A percentile compares a stretch with the other conserved stretches of the same genome.
Conservation (phyloP, 2,329 filamentous ascomycete genomes). For the Ascochyta koolunga region DNA sequence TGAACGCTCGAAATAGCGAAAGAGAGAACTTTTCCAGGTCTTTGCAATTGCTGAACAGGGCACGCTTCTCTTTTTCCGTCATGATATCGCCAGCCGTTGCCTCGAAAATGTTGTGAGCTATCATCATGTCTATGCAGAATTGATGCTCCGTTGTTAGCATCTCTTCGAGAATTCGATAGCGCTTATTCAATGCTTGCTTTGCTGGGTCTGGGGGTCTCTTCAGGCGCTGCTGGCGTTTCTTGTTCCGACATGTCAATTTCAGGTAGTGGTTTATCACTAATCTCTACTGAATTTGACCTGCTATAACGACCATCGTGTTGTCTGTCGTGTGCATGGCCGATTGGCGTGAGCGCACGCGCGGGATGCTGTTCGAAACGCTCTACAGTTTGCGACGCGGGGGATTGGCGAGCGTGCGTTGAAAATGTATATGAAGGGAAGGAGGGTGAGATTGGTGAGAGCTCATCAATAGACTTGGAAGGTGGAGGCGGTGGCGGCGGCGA, state of each 20-base stretch:
- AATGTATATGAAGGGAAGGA: conserved; percentile 7
- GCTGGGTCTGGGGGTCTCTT: conserved; percentile 30
- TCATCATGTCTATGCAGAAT: conserved; percentile 94
- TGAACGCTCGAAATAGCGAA: conserved; percentile 80
- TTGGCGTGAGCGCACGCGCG: conserved; percentile 29
- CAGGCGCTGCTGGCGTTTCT: conserved; percentile 13
- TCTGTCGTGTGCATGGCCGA: conserved; percentile 25
- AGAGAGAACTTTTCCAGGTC: conserved; percentile 84
- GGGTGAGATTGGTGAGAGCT: conserved; percentile 20
- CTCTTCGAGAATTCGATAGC: conserved; percentile 86
- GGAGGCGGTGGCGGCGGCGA: conserved; percentile 55
- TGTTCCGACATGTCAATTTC: background rate
- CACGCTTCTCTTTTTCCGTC: conserved; percentile 81
- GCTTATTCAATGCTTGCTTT: conserved; percentile 66
- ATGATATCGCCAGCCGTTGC: conserved; percentile 84
- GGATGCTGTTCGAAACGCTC: conserved; percentile 32
- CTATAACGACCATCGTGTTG: conserved; percentile 28
- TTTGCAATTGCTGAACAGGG: conserved; percentile 90
- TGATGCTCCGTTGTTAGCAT: conserved; percentile 89
- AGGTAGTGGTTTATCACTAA: conserved; percentile 13
- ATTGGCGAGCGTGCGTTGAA: conserved; percentile 6
- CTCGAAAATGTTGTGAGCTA: conserved; percentile 97
- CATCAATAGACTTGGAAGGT: conserved; percentile 13
- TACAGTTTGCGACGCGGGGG: conserved; percentile 14
- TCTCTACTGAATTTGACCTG: conserved; percentile 23